Evolutionary conservation across 176 grass and related monocot species (phyloP).

Genomic region (Ampelocalamus luodianensis): DNA sequence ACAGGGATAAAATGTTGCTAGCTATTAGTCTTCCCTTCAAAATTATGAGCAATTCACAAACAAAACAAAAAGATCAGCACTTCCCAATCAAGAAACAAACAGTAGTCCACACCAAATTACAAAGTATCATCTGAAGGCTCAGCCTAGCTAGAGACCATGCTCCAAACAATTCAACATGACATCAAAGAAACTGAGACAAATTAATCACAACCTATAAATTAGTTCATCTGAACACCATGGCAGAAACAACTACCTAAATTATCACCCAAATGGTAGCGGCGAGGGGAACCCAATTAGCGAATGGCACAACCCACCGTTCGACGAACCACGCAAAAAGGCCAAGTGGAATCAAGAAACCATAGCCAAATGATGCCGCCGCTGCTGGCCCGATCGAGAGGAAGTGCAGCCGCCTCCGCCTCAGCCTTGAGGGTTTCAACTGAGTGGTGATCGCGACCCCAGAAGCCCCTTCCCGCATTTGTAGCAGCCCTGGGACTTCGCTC

Average conservation of each 20-base stretch:
- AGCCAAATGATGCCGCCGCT: too few species aligned
- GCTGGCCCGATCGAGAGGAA: too few species aligned
- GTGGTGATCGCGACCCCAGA: conserved; percentile 65
- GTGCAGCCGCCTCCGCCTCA: too few species aligned
- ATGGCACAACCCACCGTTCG: conserved; percentile 93
- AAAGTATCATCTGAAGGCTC: conserved; percentile 3
- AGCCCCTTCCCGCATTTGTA: conserved; percentile 76
- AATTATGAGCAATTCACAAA: neutral
- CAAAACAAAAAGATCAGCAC: neutral
- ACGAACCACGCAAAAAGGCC: conserved; percentile 82
- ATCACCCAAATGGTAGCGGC: conserved; percentile 83
- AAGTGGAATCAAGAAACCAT: conserved; percentile 85
- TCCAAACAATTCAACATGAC: neutral
- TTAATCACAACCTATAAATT: neutral
- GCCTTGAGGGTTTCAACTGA: too few species aligned
- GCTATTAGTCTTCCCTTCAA: neutral
- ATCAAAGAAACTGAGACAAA: neutral
- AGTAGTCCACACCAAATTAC: neutral
- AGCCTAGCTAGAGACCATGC: neutral
- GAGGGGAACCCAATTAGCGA: conserved; percentile 96
- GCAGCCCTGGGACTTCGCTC: conserved; percentile 55
- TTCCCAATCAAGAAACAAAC: conserved; percentile 9
- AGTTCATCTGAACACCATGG: conserved; percentile 27
- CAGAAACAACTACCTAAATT: conserved; percentile 59
- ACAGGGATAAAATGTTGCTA: neutral